Evolutionary conservation across 805 yeast species (phyloP), one percentile per base, ranked within the genome.

Genomic region (Saccharomycopsis javanensis): DNA sequence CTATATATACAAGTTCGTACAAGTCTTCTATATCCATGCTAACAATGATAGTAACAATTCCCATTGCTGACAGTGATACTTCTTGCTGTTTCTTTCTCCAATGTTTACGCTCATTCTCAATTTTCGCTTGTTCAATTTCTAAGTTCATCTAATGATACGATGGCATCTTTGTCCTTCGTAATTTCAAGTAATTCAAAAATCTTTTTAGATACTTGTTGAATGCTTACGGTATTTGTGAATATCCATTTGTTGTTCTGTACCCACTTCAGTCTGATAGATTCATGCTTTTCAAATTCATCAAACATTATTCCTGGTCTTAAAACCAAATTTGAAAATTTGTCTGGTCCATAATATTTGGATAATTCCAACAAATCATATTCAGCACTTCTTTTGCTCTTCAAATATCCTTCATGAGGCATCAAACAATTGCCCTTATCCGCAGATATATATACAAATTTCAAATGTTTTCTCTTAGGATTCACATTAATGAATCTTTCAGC

Each of bases 271-370:
- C 88, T 69, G 27, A 69, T 64, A 52, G 71, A 71, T 33, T 15
- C 5, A 20, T 65, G 64, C 5, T 64, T 61, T 6, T 66, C 62
- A 48, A 65, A 65, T 37, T 75, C 80, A 65, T 88, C 95, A 65
- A 72, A 86, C 90, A 90, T 83, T 63, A 89, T 81, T 0, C 95
- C 95, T 0, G 97, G 97, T 60, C 96, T 76, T 69, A 87, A 61
- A 15, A 86, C 67, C 1, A 90, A 80, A 0, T 85, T 72, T 57
- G 92, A 76, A 25, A 87, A 71, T 27, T 30, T 38, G 4, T 52
- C 33, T 25, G 42, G 31, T 10, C 25, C 46, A 15, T 46, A 31
- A 10, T 51, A 16, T 16, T 52, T 18, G 3, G 54, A 34, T 18
- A 52, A 25, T 28, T 74, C 67, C 56, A 68, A 55, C 20, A 81